These are phyloP conservation scores for Scedosporium minutisporum DNA, from an alignment of 2,329 filamentous ascomycete genomes.

Conservation along the genomic window DNA sequence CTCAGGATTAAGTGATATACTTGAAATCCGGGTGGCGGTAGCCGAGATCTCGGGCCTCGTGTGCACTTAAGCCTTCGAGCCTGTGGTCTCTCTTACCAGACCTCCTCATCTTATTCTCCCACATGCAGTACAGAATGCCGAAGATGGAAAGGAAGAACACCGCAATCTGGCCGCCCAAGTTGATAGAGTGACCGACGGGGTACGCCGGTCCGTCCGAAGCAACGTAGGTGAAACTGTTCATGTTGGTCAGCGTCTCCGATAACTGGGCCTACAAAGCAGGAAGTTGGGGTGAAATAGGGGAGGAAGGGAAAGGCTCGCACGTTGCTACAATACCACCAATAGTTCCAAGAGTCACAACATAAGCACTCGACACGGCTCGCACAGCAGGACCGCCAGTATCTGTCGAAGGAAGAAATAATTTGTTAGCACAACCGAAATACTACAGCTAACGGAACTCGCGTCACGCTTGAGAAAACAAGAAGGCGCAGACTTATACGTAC, in stretches of 20 bases:
- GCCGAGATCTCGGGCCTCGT: constrained; percentile 21
- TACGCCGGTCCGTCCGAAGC: constrained; percentile 34
- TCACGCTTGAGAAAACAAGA: neutral
- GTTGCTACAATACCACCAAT: constrained; percentile 48
- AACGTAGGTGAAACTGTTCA: constrained; percentile 40
- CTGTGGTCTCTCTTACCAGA: constrained; percentile 19
- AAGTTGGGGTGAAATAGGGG: neutral
- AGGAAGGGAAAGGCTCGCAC: constrained; percentile 20
- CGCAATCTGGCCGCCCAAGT: constrained; percentile 38
- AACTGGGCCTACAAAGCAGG: neutral
- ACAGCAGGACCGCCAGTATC: constrained; percentile 46
- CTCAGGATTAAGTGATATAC: constrained; percentile 14
- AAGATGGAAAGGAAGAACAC: constrained; percentile 33
- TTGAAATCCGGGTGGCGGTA: constrained; percentile 20
- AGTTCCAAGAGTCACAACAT: constrained; percentile 45
- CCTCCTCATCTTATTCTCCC: constrained; percentile 29
- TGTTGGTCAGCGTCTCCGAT: neutral
- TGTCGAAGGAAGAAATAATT: constrained; percentile 9
- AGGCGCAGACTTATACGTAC: constrained; percentile 15
- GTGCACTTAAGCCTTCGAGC: constrained; percentile 17
- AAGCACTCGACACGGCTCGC: constrained; percentile 44
- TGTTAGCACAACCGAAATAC: constrained; percentile 7
- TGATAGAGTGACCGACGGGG: constrained; percentile 44
- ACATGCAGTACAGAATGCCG: constrained; percentile 42
- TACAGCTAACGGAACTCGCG: neutral